Percentiles rank a stretch among this genome's conserved stretches.
These are phyloP conservation scores for Sarcodon aspratus DNA, from an alignment of 768 basidiomycete species.

Conservation along the genomic window DNA sequence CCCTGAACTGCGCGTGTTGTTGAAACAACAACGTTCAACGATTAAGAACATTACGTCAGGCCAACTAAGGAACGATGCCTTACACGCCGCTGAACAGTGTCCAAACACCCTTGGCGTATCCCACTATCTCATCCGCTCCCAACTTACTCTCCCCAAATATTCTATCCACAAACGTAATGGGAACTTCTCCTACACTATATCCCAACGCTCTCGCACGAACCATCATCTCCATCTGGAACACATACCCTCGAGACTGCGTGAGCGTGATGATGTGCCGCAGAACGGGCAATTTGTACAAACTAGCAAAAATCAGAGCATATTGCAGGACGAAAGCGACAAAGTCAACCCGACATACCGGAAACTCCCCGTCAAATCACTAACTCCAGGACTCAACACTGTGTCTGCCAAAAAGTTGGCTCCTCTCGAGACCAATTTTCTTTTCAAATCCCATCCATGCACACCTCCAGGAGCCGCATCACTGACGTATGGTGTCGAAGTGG, in stretches of 20 bases:
- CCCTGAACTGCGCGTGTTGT: too few species aligned
- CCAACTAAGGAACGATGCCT: background rate
- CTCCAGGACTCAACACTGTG: slow-evolving; percentile 74
- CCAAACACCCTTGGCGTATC: slow-evolving; percentile 82
- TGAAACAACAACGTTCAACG: background rate
- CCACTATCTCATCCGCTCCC: slow-evolving; percentile 79
- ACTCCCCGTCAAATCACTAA: slow-evolving; percentile 85
- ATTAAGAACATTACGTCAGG: background rate
- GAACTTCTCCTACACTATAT: slow-evolving; percentile 82
- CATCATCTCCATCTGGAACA: slow-evolving; percentile 99
- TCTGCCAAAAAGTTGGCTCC: slow-evolving; percentile 89
- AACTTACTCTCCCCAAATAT: slow-evolving; percentile 92
- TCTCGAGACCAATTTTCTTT: slow-evolving; percentile 76
- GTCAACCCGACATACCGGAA: slow-evolving; percentile 51
- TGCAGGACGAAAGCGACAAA: background rate
- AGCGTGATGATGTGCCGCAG: slow-evolving; percentile 75
- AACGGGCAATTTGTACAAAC: slow-evolving; percentile 68
- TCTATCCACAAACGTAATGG: slow-evolving; percentile 91
- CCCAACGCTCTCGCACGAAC: slow-evolving; percentile 77
- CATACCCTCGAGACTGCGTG: slow-evolving; percentile 83
- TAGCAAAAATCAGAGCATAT: slow-evolving; percentile 15
- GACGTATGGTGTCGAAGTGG: slow-evolving; percentile 44
- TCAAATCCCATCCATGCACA: slow-evolving; percentile 89
- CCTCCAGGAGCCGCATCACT: slow-evolving; percentile 63
- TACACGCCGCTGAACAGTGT: slow-evolving; percentile 61